Evolutionary conservation across 2,329 filamentous ascomycete species (phyloP), one percentile per base, ranked within the genome.

Genomic region (Diplocarpon mali): DNA sequence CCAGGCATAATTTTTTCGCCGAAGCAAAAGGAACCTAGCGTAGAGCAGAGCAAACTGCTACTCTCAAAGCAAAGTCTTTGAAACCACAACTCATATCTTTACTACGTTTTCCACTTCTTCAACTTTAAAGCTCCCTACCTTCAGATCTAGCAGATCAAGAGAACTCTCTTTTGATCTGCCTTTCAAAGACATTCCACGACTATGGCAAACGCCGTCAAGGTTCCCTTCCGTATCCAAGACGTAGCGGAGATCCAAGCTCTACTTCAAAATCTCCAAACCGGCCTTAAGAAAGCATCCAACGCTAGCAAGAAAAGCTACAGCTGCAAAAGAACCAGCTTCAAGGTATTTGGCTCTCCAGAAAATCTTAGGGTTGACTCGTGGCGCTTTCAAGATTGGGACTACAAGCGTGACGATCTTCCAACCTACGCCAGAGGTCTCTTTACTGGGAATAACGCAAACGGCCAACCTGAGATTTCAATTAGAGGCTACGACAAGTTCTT

Each of bases 401-500:
- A 96, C 73, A 96, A 96, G 69, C 83, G 82, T 55, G 67, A 68
- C 13, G 76, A 87, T 54, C 73, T 98, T 10, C 92, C 92, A 5
- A 95, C 87, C 1, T 95, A 95, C 62, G 89, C 92, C 5, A 80
- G 92, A 43, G 92, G 92, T 6, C 75, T 98, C 1, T 98, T 98
- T 66, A 98, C 89, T n/a, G 83, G 83, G 35, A 75, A 67, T 52
- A 80, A 76, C 50, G 68, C 72, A 40, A 69, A 75, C 20, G 78
- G 79, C 8, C 69, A 76, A 8, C 68, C 76, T 11, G 86, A 95
- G 64, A 95, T 98, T 55, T 84, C 76, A 1, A 78, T 87, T 39
- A 76, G 92, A 56, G 92, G 92, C 41, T 98, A 98, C 65, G 90
- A 98, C 71, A 98, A 98, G 66, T 98, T 98, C 69, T 98, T 98